Base-by-base conservation (phyloP, 2,329 filamentous ascomycete genomes). In the Curvularia spicifera region DNA sequence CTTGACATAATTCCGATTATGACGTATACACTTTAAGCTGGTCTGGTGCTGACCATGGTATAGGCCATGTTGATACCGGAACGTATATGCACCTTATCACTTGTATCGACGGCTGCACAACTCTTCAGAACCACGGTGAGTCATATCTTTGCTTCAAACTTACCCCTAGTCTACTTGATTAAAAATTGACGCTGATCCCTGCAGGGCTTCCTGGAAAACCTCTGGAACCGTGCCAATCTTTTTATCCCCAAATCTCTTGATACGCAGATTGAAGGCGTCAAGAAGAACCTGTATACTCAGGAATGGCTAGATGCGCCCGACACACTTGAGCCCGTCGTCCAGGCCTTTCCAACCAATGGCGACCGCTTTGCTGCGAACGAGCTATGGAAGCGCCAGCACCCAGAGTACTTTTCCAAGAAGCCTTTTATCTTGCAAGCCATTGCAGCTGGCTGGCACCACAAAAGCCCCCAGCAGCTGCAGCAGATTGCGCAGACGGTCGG, bases 281-380 rank as follows among this genome's bases (percentile, higher is more conserved):
- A 90, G 45, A 77, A 76, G 12, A 85, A 87, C 63, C 80, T 94
- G 52, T 96, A 94, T 74, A 82, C 84, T 0, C 71, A 81, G 2
- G 77, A 79, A 13, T 96, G 87, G 83, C 84, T 95, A 7, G 69
- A 76, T 24, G 72, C 76, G 5, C 85, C 88, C 0, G 91, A 94
- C 75, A 81, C 64, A 0, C 64, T 73, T 13, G 78, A 81, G 49
- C 73, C 67, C 45, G 72, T 77, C 2, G 72, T 78, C 56, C 67
- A 80, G 37, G 77, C 75, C 8, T 96, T 95, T 74, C 84, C 84
- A 4, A 91, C 83, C 51, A 95, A 94, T 71, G 92, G 87, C 57
- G 90, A 95, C 78, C 88, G 93, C 5, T 94, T 93, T 71, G 88
- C 90, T 26, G 92, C 93, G 0, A 87, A 89, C 65, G 91, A 96